Percentiles rank a stretch among this genome's conserved stretches.
phyloP scores from a whole-genome alignment of 352 stramenopile species.

The Elongisporangium undulatum region DNA sequence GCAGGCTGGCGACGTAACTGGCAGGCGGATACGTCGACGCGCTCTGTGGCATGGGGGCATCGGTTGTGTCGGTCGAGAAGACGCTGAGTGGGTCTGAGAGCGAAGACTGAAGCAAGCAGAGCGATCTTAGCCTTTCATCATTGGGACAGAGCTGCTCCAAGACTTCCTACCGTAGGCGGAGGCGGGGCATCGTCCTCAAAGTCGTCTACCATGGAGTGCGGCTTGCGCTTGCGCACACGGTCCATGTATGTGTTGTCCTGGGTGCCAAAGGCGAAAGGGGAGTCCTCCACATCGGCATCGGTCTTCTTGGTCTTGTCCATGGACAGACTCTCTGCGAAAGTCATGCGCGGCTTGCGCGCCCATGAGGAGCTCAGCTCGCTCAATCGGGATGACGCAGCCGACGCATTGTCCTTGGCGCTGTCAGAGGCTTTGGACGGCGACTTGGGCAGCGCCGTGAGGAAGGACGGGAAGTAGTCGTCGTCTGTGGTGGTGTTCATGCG shows the following conservation, averaged over 20 bases:
- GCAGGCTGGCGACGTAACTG: slow-evolving; percentile 39
- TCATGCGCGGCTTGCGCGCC: slow-evolving; percentile 36
- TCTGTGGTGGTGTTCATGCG: slow-evolving; percentile 28
- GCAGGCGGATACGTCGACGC: slow-evolving; percentile 4
- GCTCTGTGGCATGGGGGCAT: neutral
- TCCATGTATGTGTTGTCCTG: slow-evolving; percentile 28
- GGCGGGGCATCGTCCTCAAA: slow-evolving; percentile 51
- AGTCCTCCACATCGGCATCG: slow-evolving; percentile 46
- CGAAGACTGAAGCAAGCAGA: neutral
- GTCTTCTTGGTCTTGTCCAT: slow-evolving; percentile 49
- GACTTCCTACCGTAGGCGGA: slow-evolving; percentile 39
- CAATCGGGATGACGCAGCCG: slow-evolving; percentile 6
- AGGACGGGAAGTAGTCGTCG: slow-evolving; percentile 74
- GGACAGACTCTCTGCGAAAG: slow-evolving; percentile 63
- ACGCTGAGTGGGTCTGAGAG: neutral
- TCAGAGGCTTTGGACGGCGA: slow-evolving; percentile 33
- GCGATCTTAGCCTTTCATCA: neutral
- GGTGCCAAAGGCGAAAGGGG: slow-evolving; percentile 49
- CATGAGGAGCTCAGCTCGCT: slow-evolving; percentile 21
- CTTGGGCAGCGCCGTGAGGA: slow-evolving; percentile 52
- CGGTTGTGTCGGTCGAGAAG: neutral
- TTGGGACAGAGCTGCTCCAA: neutral
- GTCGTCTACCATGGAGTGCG: slow-evolving; percentile 10
- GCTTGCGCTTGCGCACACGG: slow-evolving; percentile 47
- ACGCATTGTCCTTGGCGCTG: slow-evolving; percentile 49